Percentiles rank a stretch among this genome's conserved stretches.
Conservation (phyloP, 1,139 yeast species). For the Magnusiomyces clavatus region DNA sequence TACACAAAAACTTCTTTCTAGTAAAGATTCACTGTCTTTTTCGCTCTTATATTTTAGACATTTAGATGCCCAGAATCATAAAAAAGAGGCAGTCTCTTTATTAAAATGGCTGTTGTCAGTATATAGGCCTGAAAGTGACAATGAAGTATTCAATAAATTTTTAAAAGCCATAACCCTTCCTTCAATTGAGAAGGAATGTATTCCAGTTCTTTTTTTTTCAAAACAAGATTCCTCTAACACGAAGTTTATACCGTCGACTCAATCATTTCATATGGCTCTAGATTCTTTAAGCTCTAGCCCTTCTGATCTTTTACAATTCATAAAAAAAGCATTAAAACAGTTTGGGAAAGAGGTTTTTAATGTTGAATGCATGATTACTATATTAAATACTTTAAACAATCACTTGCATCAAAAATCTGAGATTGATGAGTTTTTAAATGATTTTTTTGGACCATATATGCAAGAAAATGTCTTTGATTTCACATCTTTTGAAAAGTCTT, state of each 20-base stretch:
- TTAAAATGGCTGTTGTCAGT: constrained; percentile 11
- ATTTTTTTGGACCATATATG: not conserved
- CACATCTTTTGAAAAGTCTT: not conserved
- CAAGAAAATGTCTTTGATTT: not conserved
- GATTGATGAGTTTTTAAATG: not conserved
- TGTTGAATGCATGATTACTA: not conserved
- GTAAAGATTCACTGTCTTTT: constrained; percentile 4
- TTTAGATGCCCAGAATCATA: constrained; percentile 8
- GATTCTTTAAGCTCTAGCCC: no score
- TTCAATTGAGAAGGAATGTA: constrained; percentile 7
- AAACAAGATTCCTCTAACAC: not conserved
- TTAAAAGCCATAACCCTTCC: constrained; percentile 7
- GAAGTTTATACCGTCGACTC: constrained; percentile 6
- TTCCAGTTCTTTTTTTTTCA: constrained; percentile 10
- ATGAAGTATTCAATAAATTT: constrained; percentile 3
- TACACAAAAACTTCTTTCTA: not conserved
- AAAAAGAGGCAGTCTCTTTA: constrained; percentile 6
- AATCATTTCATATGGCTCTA: constrained; percentile 1
- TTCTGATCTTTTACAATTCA: not conserved
- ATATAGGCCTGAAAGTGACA: constrained; percentile 4
- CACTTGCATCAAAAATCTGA: not conserved
- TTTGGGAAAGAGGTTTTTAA: no score
- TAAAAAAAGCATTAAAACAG: not conserved
- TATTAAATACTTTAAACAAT: not conserved
- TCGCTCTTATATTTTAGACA: constrained; percentile 6